Evolutionary conservation across 2,329 filamentous ascomycete species (phyloP).

Genomic region (Talaromyces marneffei): DNA sequence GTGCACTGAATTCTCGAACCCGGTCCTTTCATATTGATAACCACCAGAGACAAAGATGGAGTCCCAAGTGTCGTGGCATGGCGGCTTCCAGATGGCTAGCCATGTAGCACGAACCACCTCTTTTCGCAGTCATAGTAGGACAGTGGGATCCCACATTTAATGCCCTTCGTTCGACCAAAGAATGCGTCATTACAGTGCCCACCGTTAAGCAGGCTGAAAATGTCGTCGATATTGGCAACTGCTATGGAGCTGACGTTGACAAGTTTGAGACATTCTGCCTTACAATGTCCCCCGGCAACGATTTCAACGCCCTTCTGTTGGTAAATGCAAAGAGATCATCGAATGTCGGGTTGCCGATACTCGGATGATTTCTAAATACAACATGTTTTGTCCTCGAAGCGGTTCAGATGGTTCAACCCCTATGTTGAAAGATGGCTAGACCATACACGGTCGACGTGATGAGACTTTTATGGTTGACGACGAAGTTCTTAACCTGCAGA

Average conservation of each 20-base stretch:
- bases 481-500: neutral
- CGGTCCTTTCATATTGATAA: neutral
- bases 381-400: neutral
- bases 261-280: neutral
- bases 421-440: neutral
- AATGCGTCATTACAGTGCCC: neutral
- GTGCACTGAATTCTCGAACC: neutral
- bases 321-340: neutral
- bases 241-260: neutral
- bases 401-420: neutral
- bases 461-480: neutral
- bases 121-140: constrained; percentile 1
- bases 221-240: neutral
- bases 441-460: neutral
- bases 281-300: neutral
- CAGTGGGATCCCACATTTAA: neutral
- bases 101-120: constrained; percentile 3
- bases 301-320: neutral
- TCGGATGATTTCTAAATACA: neutral
- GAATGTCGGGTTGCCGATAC: neutral
- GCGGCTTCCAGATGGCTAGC: neutral
- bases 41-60: neutral
- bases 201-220: neutral
- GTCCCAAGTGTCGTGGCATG: constrained; percentile 1
- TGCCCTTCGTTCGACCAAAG: neutral